Base-by-base conservation (phyloP, 2,329 filamentous ascomycete species). In the Aplosporella prunicola region DNA sequence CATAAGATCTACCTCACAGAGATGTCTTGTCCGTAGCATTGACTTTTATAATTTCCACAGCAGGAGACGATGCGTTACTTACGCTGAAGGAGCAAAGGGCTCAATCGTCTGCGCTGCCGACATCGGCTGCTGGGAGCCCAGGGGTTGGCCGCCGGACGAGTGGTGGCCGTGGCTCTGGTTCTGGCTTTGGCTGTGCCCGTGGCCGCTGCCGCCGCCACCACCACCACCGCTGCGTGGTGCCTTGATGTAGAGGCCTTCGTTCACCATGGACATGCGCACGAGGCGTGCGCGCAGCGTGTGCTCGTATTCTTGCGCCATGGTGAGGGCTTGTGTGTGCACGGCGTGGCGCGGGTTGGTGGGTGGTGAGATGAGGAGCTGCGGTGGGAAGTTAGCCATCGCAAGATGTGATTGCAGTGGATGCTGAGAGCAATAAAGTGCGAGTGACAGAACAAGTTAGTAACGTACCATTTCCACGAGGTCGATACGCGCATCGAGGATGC, bases 401-500 rank as follows among this genome's bases (percentile, higher is more conserved):
- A 10, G 32, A 13, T 16, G 31, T 27, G 34, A 32, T 17, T 35
- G 25, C 13, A n/a, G 28, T 31, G 10, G 11, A 25, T 6, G 11
- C n/a, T n/a, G 15, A 14, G n/a, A 28, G 11, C 15, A 20, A 9
- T 7, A 15, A 15, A 8, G 18, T n/a, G n/a, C n/a, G n/a, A n/a
- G n/a, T n/a, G n/a, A n/a, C n/a, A n/a, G n/a, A n/a, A n/a, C n/a
- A n/a, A n/a, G n/a, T n/a, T n/a, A n/a, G 13, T 9, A 22, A 51
- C 59, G 46, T 62, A 80, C 78, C 55, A 76, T 73, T 49, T 91
- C 82, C 42, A 93, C 85, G 0, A 83, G 74, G 55, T 98, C 87
- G 42, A 98, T 80, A 18, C 86, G 74, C 6, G 86, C 87, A 46
- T 87, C 71, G 9, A 98, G 65, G 1, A 70, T 70, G 6, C 78